Conservation (phyloP, 441 rosid species). For the Francoa sonchifolia region DNA sequence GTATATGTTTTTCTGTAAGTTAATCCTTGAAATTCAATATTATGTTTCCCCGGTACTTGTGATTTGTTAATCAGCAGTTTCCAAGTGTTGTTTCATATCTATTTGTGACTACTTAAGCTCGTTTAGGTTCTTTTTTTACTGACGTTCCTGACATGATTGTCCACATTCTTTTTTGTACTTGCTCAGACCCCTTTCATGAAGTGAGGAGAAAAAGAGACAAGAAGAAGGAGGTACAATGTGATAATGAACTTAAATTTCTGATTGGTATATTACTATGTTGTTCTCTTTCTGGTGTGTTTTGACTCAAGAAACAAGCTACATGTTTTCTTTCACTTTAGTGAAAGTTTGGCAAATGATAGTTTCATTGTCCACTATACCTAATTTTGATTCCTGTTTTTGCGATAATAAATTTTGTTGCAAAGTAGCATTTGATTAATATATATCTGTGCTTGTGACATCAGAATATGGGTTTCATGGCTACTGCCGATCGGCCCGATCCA, state of each 20-base stretch:
- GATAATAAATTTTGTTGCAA: not conserved
- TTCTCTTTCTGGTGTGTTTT: not conserved
- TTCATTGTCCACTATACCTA: too few relatives aligned
- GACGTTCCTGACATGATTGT: too few relatives aligned
- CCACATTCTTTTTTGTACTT: slow-evolving; percentile 16
- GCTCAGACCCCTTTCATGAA: slow-evolving; percentile 72
- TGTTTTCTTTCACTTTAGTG: not conserved
- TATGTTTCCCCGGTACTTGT: too few relatives aligned
- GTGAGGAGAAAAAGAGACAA: slow-evolving; percentile 68
- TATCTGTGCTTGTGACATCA: slow-evolving; percentile 28
- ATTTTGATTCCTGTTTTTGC: not conserved
- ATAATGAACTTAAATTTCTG: not conserved
- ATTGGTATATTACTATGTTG: not conserved
- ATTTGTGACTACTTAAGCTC: slow-evolving; percentile 5
- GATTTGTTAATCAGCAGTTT: too few relatives aligned
- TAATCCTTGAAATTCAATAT: too few relatives aligned
- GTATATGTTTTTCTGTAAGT: too few relatives aligned
- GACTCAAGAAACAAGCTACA: not conserved
- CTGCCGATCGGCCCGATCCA: slow-evolving; percentile 28
- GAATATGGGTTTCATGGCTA: slow-evolving; percentile 29
- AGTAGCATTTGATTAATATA: slow-evolving; percentile 10
- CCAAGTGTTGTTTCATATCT: not conserved
- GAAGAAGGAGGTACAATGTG: slow-evolving; percentile 96
- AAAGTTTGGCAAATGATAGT: not conserved
- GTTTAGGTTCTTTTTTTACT: too few relatives aligned